Evolutionary conservation across 768 basidiomycete species (phyloP).

Genomic region (Trametes maxima): DNA sequence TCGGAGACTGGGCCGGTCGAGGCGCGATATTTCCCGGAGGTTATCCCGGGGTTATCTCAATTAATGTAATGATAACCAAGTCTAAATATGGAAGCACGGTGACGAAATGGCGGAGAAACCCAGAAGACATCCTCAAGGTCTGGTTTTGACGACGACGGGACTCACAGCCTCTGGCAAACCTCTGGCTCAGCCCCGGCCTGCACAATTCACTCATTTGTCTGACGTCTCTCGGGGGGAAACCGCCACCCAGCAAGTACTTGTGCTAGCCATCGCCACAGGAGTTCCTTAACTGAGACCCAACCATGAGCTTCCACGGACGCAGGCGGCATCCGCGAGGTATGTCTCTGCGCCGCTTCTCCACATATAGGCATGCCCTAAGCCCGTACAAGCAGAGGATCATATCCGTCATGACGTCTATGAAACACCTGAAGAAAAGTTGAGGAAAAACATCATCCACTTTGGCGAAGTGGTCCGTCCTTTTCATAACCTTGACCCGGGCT

Average conservation of each 20-base stretch:
- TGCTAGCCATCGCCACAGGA: neutral
- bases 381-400: slow-evolving; percentile 51
- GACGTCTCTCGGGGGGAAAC: neutral
- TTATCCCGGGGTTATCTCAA: neutral
- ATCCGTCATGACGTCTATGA: slow-evolving; percentile 68
- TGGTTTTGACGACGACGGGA: neutral
- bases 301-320: slow-evolving; percentile 31
- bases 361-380: neutral
- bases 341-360: neutral
- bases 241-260: neutral
- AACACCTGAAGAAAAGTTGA: slow-evolving; percentile 73
- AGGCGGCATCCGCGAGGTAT: slow-evolving; percentile 30
- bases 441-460: slow-evolving; percentile 65
- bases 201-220: slow-evolving; percentile 4
- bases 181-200: neutral
- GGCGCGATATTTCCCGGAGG: neutral
- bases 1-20: neutral
- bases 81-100: neutral
- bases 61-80: neutral
- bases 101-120: neutral
- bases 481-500: neutral
- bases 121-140: neutral
- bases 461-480: slow-evolving; percentile 75
- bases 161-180: neutral
- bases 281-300: neutral